Evolutionary conservation across 345 rosid species (phyloP).

Genomic region (Salix suchowensis): DNA sequence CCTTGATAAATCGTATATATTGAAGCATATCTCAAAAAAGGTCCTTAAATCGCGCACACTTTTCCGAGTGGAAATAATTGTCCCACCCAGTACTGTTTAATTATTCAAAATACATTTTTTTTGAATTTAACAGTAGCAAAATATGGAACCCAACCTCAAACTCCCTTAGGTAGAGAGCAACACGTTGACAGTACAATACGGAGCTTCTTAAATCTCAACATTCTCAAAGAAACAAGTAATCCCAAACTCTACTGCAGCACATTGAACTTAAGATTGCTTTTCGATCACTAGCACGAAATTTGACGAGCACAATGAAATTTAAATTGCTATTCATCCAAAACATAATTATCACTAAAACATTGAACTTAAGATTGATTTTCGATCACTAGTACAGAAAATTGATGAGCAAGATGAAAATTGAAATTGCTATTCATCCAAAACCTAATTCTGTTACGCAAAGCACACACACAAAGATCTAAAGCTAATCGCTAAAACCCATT

Average conservation of each 20-base stretch:
- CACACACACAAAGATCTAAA: too few species aligned
- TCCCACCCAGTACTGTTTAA: background rate
- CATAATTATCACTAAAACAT: too few species aligned
- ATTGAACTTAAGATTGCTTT: background rate
- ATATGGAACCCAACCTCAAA: background rate
- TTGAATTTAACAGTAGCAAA: background rate
- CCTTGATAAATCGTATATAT: background rate
- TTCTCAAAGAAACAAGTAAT: background rate
- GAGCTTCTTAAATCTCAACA: background rate
- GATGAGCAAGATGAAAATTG: too few species aligned
- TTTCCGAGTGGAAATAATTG: background rate
- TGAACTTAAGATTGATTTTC: too few species aligned
- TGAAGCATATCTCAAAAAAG: background rate
- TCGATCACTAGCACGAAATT: background rate
- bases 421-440: background rate
- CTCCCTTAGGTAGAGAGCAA: background rate
- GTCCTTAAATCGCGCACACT: background rate
- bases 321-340: too few species aligned
- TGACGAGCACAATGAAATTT: too few species aligned
- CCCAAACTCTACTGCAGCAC: background rate
- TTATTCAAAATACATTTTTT: background rate
- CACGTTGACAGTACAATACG: too few species aligned
- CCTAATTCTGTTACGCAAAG: too few species aligned
- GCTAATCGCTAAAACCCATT: background rate
- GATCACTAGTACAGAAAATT: too few species aligned